Evolutionary conservation across 2,329 filamentous ascomycete species (phyloP), one percentile per base, ranked within the genome.

Genomic region (Albifimbria verrucaria): DNA sequence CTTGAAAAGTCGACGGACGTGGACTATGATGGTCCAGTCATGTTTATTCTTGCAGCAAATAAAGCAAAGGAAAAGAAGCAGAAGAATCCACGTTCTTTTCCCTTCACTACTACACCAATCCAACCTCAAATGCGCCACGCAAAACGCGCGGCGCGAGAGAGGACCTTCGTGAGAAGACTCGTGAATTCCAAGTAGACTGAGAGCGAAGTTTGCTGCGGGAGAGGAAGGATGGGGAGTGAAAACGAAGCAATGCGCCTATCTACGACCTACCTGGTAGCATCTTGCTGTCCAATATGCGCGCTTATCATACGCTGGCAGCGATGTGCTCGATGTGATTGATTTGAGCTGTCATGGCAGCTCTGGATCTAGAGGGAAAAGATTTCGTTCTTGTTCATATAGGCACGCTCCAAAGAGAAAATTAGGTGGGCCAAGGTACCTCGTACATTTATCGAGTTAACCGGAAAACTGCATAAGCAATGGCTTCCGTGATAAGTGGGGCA

Each of bases 1-100:
- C 17, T 48, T 56, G 60, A 55, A 54, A 60, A 59, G 47, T 50
- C 55, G 39, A 74, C 72, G 68, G 75, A 68, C 76, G 68, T 64
- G 77, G 77, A 79, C 77, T 79, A 79, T 79, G 77, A 79, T 77
- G 76, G 76, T 71, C 76, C 77, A 44, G 48, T n/a, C n/a, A 18
- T 65, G 68, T 62, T 66, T 59, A 50, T 62, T 79, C 71, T 79
- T 61, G 77, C 76, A 78, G 67, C 68, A 60, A 52, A 53, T 52
- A 56, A 51, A 62, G 46, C 7, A 2, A 20, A 20, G 23, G 20
- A 12, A 7, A 18, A 48, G 24, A 48, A 17, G n/a, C 45, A n/a
- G 11, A 48, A n/a, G 15, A 20, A 25, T 32, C 26, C 26, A n/a
- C n/a, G n/a, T n/a, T 15, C 43, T 22, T 20, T 20, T n/a, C 45